Base-by-base conservation (phyloP, 768 basidiomycete genomes). In the Rhodotorula paludigena region DNA sequence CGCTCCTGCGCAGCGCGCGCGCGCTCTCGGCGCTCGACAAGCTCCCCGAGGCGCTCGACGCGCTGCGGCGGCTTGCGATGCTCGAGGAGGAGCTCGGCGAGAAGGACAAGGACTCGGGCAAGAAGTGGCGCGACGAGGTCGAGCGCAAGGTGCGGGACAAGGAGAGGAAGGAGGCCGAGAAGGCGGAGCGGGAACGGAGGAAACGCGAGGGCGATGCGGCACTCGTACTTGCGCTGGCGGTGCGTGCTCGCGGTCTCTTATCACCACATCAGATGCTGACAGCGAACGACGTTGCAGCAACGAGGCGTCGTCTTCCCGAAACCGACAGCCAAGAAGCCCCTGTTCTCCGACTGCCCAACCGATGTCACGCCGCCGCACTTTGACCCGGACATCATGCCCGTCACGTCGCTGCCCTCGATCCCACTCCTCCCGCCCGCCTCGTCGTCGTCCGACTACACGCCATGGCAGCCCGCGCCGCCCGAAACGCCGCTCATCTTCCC, bases 11-110 rank as follows among this genome's bases (percentile, higher is more conserved):
- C 42, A 92, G 92, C 15, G 86, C 86, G 0, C 77, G 85, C 59
- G 91, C 91, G 3, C 81, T 98, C 8, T 60, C 90, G 20, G 83
- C 85, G 2, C 82, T 98, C 6, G 87, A 86, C 38, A 82, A 88
- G 53, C 80, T 84, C 12, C 87, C 87, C 14, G 96, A 99, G 76
- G 89, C 88, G 5, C 76, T 89, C 30, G 92, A 98, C 74, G 89
- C 87, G 67, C 89, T 92, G 72, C 79, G 82, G 64, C 83, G 87
- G 30, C 88, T 89, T 74, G 81, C 21, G 74, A 21, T 76, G 33
- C 84, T 84, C 66, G 86, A 88, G 75, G 74, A 81, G 20, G 79
- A 82, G 64, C 65, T 63, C 30, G 53, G 61, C 49, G 52, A 23
- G 69, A 52, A 5, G 65, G 76, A 49, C 53, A 54, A 89, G 73